Percentiles rank a stretch among this genome's conserved stretches.
Evolutionary conservation across 148 eudicot genomes (phyloP).

Genomic region (Dianthus caryophyllus): DNA sequence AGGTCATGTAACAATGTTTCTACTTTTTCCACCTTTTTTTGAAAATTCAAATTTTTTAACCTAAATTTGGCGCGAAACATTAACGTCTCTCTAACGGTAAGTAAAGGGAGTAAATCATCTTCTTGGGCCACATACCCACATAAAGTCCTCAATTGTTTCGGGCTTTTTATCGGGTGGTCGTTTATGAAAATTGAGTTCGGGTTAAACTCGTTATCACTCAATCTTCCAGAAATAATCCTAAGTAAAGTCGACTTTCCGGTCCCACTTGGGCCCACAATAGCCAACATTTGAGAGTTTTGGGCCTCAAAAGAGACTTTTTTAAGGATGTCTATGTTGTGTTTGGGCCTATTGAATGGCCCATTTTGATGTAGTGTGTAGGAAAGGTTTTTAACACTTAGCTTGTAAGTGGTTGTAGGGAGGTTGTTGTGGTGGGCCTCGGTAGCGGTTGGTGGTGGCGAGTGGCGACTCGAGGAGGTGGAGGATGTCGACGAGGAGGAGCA

Average conservation of each 20-base stretch:
- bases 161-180: slow-evolving; percentile 36
- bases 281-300: slow-evolving; percentile 60
- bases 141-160: slow-evolving; percentile 48
- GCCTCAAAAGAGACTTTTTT: slow-evolving; percentile 66
- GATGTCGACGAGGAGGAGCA: slow-evolving; percentile 67
- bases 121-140: slow-evolving; percentile 95
- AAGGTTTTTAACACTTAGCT: slow-evolving; percentile 49
- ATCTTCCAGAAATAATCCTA: slow-evolving; percentile 63
- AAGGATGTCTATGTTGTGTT: slow-evolving; percentile 48
- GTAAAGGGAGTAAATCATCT: slow-evolving; percentile 73
- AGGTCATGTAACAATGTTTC: slow-evolving; percentile 70
- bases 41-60: slow-evolving; percentile 39
- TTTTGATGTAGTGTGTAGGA: slow-evolving; percentile 60
- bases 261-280: slow-evolving; percentile 93
- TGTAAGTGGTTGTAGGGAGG: slow-evolving; percentile 25
- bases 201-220: slow-evolving; percentile 39
- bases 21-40: slow-evolving; percentile 53
- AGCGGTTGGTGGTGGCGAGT: slow-evolving; percentile 34
- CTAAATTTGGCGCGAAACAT: slow-evolving; percentile 82
- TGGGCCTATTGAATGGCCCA: slow-evolving; percentile 31
- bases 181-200: slow-evolving; percentile 50
- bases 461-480: slow-evolving; percentile 27
- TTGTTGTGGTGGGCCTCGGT: slow-evolving; percentile 19
- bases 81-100: slow-evolving; percentile 79
- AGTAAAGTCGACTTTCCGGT: slow-evolving; percentile 85